phyloP scores from a whole-genome alignment of 2,329 filamentous ascomycete species.

The Pseudofabraea citricarpa region DNA sequence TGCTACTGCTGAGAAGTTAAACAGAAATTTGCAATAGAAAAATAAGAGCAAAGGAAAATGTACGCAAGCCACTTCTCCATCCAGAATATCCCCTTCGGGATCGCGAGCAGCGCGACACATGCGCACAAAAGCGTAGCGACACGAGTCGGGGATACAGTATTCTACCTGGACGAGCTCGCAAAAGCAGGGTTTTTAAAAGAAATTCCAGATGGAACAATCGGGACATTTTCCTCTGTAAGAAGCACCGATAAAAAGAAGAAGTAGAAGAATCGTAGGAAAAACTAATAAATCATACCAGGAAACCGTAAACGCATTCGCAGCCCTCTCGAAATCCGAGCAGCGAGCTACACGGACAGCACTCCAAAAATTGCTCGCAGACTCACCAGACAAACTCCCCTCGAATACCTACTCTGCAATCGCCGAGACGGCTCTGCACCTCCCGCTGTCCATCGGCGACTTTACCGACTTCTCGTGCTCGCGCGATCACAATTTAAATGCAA shows the following conservation, averaged over 20 bases:
- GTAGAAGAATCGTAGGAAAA: neutral
- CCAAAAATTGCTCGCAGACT: constrained; percentile 28
- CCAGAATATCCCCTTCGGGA: constrained; percentile 48
- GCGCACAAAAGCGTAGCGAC: constrained; percentile 41
- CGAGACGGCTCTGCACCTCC: constrained; percentile 45
- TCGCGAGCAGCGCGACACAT: constrained; percentile 38
- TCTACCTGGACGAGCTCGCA: constrained; percentile 45
- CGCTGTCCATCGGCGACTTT: constrained; percentile 50
- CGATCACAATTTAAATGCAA: constrained; percentile 48
- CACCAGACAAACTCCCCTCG: constrained; percentile 18
- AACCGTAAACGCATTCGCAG: constrained; percentile 45
- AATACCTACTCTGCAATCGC: constrained; percentile 28
- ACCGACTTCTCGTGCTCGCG: constrained; percentile 52
- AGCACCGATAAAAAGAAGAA: neutral
- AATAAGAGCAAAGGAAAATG: constrained; percentile 11
- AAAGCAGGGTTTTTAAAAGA: constrained; percentile 22
- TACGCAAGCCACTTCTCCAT: constrained; percentile 40
- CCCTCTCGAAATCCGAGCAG: constrained; percentile 34
- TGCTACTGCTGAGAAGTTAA: too few species aligned
- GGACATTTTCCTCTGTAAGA: constrained; percentile 8
- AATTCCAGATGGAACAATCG: neutral
- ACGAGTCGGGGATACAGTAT: constrained; percentile 42
- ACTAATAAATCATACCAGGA: constrained; percentile 24
- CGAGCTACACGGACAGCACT: constrained; percentile 35
- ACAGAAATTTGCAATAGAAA: neutral